Base-by-base conservation (phyloP, 1,139 yeast genomes). In the Kodamaea sp. region DNA sequence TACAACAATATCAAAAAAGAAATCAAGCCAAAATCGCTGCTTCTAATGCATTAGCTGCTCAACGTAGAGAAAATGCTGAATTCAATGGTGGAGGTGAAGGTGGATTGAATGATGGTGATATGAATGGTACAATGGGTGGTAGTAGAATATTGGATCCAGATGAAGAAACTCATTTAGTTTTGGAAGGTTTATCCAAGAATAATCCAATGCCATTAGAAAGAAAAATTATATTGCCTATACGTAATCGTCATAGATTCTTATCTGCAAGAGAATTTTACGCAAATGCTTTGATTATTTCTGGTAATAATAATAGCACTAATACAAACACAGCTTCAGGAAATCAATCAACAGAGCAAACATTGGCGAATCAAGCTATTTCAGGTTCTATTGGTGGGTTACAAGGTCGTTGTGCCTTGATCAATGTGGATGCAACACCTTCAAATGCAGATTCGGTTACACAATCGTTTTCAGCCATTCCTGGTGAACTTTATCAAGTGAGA, bases 21-120 rank as follows among this genome's bases (percentile, higher is more conserved):
- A 92, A 90, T 59, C 97, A 90, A 63, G 92, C 95, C 33, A 89
- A 87, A 59, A 76, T 84, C 48, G 95, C 94, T 8, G 89, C 88
- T 1, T 83, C 79, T 38, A 84, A 85, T 39, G 89, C 88, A 2
- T 79, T 84, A 48, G 84, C 84, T 34, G 71, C 71, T 2, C 76
- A 71, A 48, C 58, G 73, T 45, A 58, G 72, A 38, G 76, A 71
- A 47, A 67, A 69, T 45, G 76, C 73, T 2, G 73, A 67, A 29
- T 66, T 67, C 40, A 56, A 67, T 30, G 70, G 64, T 7, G 53
- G 53, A 15, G 57, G 50, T 1, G 58, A 51, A 6, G 49, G 49
- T 15, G 48, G 48, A 27, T 61, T 57, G 40, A 45, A 43, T 10
- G 62, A 55, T 32, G 49, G 50, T 11, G 53, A 50, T 8, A 60